Evolutionary conservation across 2,329 filamentous ascomycete species (phyloP), one percentile per base, ranked within the genome.

Genomic region (Drechmeria coniospora): DNA sequence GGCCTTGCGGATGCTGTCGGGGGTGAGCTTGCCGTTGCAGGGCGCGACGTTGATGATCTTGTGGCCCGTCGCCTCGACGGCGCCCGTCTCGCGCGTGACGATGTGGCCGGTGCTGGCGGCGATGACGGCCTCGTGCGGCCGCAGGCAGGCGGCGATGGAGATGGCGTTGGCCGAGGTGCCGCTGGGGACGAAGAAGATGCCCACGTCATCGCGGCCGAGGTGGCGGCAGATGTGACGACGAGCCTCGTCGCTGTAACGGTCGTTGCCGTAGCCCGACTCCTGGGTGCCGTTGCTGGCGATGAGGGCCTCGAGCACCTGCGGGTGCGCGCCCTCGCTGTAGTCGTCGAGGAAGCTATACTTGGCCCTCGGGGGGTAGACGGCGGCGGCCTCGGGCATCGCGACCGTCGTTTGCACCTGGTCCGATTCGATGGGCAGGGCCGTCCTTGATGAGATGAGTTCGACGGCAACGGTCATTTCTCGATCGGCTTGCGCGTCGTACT

Each of bases 91-190:
- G 15, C 61, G 51, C 7, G 50, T 54, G 5, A 63, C 57, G 18
- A 65, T 64, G 25, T 65, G 61, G 0, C 62, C 61, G 0, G 61
- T 55, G 15, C 56, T 56, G 2, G 61, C 51, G 4, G 61, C 59
- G n/a, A 65, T 55, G 12, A 65, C 61, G 2, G 61, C 61, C 32
- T 65, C 62, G 29, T 63, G 61, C 0, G 61, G 59, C 1, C 60
- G 53, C 5, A 65, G 44, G 21, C 61, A 65, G 7, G 59, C 60
- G 0, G 59, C 60, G 24, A 65, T 65, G 23, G 57, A 63, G 28
- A 65, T 65, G 21, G 61, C 52, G 29, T 65, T 65, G 18, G 62
- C 61, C 1, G 61, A 61, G 1, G 61, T 65, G 9, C 61, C 61
- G 29, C 58, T 65, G 1, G 62, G 61, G 0, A 65, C 62, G 28